phyloP scores from a whole-genome alignment of 306 rosid species.

The Comarum palustre region DNA sequence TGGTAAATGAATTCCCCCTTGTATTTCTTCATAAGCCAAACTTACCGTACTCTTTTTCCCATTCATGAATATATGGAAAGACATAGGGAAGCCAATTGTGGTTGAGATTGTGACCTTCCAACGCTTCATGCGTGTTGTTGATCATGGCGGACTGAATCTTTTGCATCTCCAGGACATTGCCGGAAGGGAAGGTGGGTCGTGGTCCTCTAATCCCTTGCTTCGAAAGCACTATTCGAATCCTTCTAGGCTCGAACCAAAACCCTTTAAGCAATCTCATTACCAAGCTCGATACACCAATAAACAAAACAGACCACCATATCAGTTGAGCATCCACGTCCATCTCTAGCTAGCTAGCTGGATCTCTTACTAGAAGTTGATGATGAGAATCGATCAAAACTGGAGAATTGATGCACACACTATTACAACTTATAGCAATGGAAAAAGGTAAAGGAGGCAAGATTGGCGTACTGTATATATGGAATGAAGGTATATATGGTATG shows the following conservation, averaged over 20 bases:
- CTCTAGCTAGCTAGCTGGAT: background rate
- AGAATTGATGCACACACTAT: background rate
- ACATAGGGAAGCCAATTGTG: conserved; percentile 10
- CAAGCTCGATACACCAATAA: background rate
- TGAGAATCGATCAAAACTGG: background rate
- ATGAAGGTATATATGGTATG: background rate
- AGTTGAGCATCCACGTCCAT: background rate
- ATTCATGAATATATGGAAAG: background rate
- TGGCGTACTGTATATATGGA: too few relatives aligned
- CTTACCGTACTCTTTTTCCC: conserved; percentile 3
- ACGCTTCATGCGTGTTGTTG: background rate
- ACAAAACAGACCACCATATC: background rate
- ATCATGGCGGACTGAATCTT: conserved; percentile 10
- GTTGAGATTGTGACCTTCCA: background rate
- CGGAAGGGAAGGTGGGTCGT: background rate
- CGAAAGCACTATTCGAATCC: background rate
- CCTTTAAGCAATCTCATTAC: background rate
- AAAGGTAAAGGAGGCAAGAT: background rate
- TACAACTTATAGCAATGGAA: background rate
- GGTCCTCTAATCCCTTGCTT: conserved; percentile 16
- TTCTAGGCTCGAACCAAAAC: conserved; percentile 5
- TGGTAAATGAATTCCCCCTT: too few relatives aligned
- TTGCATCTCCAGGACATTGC: conserved; percentile 2
- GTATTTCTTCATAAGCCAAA: background rate
- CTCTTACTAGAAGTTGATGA: background rate